phyloP scores from a whole-genome alignment of 257 asterid species.

The Eucommia ulmoides region DNA sequence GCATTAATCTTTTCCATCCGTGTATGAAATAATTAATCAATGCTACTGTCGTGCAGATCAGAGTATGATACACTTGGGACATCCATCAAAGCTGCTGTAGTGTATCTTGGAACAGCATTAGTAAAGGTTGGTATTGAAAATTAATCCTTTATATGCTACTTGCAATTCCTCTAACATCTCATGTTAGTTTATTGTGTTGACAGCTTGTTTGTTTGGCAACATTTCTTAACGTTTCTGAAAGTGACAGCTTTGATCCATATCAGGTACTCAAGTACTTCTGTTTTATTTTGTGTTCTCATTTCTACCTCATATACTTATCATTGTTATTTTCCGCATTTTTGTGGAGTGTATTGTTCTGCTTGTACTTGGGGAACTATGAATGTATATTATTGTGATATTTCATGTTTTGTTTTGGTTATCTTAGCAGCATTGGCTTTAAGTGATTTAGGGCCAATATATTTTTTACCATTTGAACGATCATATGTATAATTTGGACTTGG shows the following conservation, averaged over 20 bases:
- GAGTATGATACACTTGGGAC: constrained; percentile 97
- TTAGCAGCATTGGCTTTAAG: neutral
- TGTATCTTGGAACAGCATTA: constrained; percentile 72
- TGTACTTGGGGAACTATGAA: neutral
- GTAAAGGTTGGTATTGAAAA: constrained; percentile 51
- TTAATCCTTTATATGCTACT: neutral
- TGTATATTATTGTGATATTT: neutral
- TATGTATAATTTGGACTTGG: no score
- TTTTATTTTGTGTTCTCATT: neutral
- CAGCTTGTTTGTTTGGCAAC: constrained; percentile 99
- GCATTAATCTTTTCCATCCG: neutral
- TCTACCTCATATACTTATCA: neutral
- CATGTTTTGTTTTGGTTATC: no score
- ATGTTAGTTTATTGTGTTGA: neutral
- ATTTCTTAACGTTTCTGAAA: constrained; percentile 86
- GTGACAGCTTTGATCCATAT: constrained; percentile 84
- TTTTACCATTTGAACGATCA: no score
- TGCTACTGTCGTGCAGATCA: constrained; percentile 56
- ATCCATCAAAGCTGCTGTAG: constrained; percentile 69
- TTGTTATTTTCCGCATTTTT: neutral
- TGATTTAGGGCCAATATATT: neutral
- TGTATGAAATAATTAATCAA: neutral
- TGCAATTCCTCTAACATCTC: neutral
- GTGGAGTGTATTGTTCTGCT: neutral
- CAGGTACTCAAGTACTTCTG: constrained; percentile 37